Evolutionary conservation across 148 eudicot genomes (phyloP), one percentile per base, ranked within the genome.

Genomic region (Chenopodium formosanum): DNA sequence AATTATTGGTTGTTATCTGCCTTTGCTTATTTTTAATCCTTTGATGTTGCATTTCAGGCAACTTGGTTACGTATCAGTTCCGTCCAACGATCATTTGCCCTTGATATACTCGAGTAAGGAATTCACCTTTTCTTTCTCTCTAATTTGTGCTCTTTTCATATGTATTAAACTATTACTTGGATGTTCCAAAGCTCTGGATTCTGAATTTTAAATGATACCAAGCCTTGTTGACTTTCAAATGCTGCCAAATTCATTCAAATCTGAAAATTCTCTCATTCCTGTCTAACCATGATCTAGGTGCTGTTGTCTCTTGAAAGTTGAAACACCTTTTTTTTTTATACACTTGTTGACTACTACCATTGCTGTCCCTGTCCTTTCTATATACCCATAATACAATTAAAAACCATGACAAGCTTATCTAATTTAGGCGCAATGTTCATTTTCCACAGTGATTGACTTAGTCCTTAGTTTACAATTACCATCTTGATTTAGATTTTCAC

Each of bases 21-120:
- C 47, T 44, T 40, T 52, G 50, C 50, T 40, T 46, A 22, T 67
- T 67, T 14, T 78, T 53, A 37, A 69, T 78, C 25, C 48, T 27
- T 29, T 40, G n/a, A 37, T 67, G 13, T 72, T 81, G 13, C 46
- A 4, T 78, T 88, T 78, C 95, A 96, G 99, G 98, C 98, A 60
- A 83, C 86, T 76, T 96, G 98, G 98, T 82, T 96, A 82, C 91
- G 87, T 53, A 90, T 88, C 81, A 88, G 88, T 79, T 90, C 93
- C 72, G 89, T 89, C 53, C 99, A 92, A 79, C 91, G 98, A 80
- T 91, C 99, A 29, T 96, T 94, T 86, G 95, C 94, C 50, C 98
- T 94, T 85, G 99, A 96, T 86, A 92, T 96, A 82, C 95, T 96
- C 9, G 99, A 96, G 99, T 96, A 84, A 94, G 97, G 70, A 81